A percentile compares a stretch with the other conserved stretches of the same genome.
These are phyloP conservation scores for Candida chauliodis DNA, from an alignment of 805 yeast genomes.

Conservation along the genomic window DNA sequence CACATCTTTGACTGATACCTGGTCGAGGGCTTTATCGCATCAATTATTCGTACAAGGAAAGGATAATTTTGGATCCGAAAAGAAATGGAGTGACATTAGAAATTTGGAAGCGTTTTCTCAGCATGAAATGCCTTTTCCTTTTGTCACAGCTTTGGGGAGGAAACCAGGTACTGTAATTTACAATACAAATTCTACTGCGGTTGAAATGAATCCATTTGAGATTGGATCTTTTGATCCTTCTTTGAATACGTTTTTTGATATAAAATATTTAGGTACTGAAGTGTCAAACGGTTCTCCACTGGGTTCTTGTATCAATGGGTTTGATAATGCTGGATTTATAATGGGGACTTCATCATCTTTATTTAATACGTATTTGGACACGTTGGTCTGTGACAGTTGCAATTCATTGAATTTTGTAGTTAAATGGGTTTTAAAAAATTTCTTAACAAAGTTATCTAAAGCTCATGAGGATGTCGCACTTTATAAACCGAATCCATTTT, in stretches of 20 bases:
- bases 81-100: slow-evolving; percentile 29
- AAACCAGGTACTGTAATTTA: slow-evolving; percentile 55
- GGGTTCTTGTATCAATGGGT: slow-evolving; percentile 64
- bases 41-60: too few relatives aligned
- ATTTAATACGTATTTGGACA: slow-evolving; percentile 60
- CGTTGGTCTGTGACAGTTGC: slow-evolving; percentile 33
- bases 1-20: too few relatives aligned
- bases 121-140: slow-evolving; percentile 36
- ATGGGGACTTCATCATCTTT: slow-evolving; percentile 81
- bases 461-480: slow-evolving; percentile 45
- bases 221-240: slow-evolving; percentile 41
- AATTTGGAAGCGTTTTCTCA: slow-evolving; percentile 36
- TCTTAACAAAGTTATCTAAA: slow-evolving; percentile 24
- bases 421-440: slow-evolving; percentile 17
- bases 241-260: slow-evolving; percentile 41
- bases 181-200: slow-evolving; percentile 60
- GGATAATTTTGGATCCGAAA: too few relatives aligned
- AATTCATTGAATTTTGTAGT: slow-evolving; percentile 19
- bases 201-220: slow-evolving; percentile 36
- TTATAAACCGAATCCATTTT: slow-evolving; percentile 66
- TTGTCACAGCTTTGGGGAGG: slow-evolving; percentile 50
- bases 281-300: slow-evolving; percentile 57
- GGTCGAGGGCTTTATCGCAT: too few relatives aligned
- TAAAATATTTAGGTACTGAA: slow-evolving; percentile 67
- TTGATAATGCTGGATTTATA: slow-evolving; percentile 78